These are phyloP conservation scores for Cornus controversa DNA, from an alignment of 148 eudicot species.

Conservation along the genomic window DNA sequence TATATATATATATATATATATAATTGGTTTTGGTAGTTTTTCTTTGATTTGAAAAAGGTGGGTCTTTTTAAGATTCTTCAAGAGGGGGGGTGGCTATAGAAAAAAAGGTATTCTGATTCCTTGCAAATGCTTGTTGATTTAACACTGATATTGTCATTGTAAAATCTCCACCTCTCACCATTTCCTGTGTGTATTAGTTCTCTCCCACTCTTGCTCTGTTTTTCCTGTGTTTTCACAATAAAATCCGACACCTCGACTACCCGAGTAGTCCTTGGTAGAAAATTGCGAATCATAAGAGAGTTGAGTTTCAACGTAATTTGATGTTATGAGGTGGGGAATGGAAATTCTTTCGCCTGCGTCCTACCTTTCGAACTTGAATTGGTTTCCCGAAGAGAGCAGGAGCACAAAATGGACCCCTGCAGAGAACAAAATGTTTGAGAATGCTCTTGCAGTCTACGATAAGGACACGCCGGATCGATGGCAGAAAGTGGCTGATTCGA, in stretches of 20 bases:
- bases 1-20: background rate
- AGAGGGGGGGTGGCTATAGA: slow-evolving; percentile 25
- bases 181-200: slow-evolving; percentile 33
- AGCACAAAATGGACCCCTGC: slow-evolving; percentile 70
- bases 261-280: background rate
- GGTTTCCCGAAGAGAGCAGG: slow-evolving; percentile 66
- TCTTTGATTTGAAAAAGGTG: slow-evolving; percentile 34
- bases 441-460: slow-evolving; percentile 77
- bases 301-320: too few relatives aligned
- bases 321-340: slow-evolving; percentile 57
- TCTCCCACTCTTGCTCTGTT: slow-evolving; percentile 20
- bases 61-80: slow-evolving; percentile 75
- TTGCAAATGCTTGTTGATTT: slow-evolving; percentile 38
- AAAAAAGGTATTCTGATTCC: slow-evolving; percentile 67
- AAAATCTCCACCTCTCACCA: slow-evolving; percentile 45
- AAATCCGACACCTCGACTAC: background rate
- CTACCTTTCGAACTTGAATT: slow-evolving; percentile 51
- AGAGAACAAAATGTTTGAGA: slow-evolving; percentile 89
- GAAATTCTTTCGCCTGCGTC: slow-evolving; percentile 63
- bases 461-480: slow-evolving; percentile 86
- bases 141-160: slow-evolving; percentile 40
- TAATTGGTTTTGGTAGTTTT: slow-evolving; percentile 16
- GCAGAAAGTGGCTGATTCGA: slow-evolving; percentile 78
- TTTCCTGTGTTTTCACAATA: background rate
- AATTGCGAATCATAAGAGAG: background rate